Evolutionary conservation across 1,284 basidiomycete species (phyloP), one percentile per base, ranked within the genome.

Genomic region (Boletus hoseneyae): DNA sequence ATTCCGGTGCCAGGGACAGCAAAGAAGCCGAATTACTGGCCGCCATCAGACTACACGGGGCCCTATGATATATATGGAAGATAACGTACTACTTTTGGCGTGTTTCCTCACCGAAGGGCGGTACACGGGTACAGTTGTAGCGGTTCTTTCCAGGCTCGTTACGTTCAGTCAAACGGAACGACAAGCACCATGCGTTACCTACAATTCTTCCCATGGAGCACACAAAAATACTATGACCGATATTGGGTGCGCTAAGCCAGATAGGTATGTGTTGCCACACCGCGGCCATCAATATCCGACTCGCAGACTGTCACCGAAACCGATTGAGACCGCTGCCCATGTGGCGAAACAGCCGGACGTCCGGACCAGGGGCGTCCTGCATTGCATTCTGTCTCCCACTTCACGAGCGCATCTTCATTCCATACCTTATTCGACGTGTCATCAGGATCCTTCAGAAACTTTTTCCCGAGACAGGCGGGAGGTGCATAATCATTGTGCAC

Each of bases 351-450:
- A 23, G 21, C 25, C 3, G 43, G 32, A 6, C 77, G 70, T 4
- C 88, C 89, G 21, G 73, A 70, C 92, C 92, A 95, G 4, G 70
- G 66, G 51, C 65, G 65, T 0, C 85, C 84, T 8, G 68, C 73
- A 60, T 92, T 91, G 33, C 70, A 76, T 52, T 78, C 72, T 47
- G 60, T 63, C 66, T 95, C 90, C 93, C 93, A 95, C 35, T 74
- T 72, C 33, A 66, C 65, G 43, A 95, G 70, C 30, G 80, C 75
- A n/a, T 76, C 76, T 56, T 91, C 83, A 63, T 95, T 87, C 78
- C 89, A 91, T 9, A 65, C 59, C 64, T 87, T 90, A n/a, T 67
- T 76, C 2, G 71, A 67, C 23, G 59, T 52, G 56, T 85, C 82
- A 1, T 73, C 78, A 16, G 76, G 78, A 25, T 74, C 69, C 35